Conservation (phyloP, 2,329 filamentous ascomycete genomes). For the Cladosporium oxysporum region DNA sequence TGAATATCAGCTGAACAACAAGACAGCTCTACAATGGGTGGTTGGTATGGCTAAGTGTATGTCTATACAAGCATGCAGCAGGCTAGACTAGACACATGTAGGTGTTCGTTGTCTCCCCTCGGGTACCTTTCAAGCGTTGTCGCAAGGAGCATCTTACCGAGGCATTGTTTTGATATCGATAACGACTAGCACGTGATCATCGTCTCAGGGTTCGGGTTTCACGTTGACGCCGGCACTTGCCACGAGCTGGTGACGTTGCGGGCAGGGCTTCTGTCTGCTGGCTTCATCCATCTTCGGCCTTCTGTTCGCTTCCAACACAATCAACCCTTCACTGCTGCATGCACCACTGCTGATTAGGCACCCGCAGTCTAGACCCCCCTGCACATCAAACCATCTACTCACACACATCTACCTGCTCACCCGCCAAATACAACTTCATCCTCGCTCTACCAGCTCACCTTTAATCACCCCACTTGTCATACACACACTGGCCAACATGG, state of each 20-base stretch:
- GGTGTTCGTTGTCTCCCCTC: not conserved
- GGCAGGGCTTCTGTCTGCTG: not conserved
- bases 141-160: not conserved
- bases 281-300: not conserved
- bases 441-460: not conserved
- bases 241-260: not conserved
- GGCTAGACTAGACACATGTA: too few species aligned
- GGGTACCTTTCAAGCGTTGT: not conserved
- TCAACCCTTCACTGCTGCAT: not conserved
- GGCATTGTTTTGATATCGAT: not conserved
- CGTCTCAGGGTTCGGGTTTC: not conserved
- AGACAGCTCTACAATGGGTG: not conserved
- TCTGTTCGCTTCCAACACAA: not conserved
- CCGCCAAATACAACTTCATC: not conserved
- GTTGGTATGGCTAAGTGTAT: not conserved
- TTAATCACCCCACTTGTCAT: not conserved
- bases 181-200: not conserved
- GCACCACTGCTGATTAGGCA: not conserved
- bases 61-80: not conserved
- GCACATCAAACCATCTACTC: not conserved
- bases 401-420: not conserved
- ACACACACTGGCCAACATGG: conserved; percentile 65
- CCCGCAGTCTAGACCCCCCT: not conserved
- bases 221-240: not conserved
- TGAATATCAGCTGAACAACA: not conserved